Conservation (phyloP, 768 basidiomycete species). For the Exidia glandulosa region DNA sequence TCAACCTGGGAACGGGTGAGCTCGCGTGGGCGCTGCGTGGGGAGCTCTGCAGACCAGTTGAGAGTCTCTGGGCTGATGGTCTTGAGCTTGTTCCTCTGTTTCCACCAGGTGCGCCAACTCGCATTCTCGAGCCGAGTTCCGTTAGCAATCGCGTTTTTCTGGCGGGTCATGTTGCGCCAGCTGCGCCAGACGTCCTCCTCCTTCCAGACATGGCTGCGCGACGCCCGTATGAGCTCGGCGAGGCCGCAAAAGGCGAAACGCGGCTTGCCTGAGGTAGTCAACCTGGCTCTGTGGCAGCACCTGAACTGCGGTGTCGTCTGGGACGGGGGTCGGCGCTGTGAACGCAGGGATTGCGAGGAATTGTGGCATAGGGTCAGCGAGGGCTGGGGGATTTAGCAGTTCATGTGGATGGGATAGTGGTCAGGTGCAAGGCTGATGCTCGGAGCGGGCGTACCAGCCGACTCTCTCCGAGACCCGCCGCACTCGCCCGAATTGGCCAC, state of each 20-base stretch:
- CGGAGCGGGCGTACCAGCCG: too few relatives aligned
- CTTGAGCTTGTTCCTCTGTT: conserved; percentile 91
- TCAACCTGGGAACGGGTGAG: conserved; percentile 57
- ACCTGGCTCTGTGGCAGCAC: conserved; percentile 86
- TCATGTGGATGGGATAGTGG: too few relatives aligned
- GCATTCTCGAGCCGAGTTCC: conserved; percentile 94
- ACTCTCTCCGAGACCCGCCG: too few relatives aligned
- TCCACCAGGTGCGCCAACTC: conserved; percentile 99
- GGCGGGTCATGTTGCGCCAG: conserved; percentile 97
- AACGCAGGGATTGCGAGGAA: conserved; percentile 59
- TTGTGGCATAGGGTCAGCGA: conserved; percentile 26
- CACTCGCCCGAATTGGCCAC: too few relatives aligned
- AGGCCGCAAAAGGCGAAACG: not conserved
- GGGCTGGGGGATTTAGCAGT: too few relatives aligned
- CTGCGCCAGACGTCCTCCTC: conserved; percentile 98
- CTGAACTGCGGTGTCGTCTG: conserved; percentile 73
- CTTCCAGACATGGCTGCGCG: conserved; percentile 70
- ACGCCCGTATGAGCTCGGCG: not conserved
- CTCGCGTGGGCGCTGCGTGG: not conserved
- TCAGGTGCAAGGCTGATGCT: too few relatives aligned
- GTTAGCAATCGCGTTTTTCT: conserved; percentile 97
- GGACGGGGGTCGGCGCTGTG: conserved; percentile 25
- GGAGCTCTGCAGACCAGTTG: conserved; percentile 68
- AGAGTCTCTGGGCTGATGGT: conserved; percentile 94
- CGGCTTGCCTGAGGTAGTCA: conserved; percentile 66